Evolutionary conservation across 2,329 filamentous ascomycete species (phyloP).

Genomic region (Fusarium fracticaudum): DNA sequence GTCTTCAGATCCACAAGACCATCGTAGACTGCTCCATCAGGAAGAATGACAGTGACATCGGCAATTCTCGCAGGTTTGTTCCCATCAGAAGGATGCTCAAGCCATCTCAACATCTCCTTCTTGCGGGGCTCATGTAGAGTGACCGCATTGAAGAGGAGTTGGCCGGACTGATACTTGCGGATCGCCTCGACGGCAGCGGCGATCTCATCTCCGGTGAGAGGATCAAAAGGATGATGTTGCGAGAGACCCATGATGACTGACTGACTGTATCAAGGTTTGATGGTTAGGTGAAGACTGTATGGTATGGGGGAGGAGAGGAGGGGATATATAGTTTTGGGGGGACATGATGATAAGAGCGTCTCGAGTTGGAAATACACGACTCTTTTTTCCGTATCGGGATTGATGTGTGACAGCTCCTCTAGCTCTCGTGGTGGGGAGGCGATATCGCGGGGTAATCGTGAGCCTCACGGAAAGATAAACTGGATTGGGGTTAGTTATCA

Average conservation of each 20-base stretch:
- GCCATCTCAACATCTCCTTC: conserved; percentile 82
- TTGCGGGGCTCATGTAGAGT: conserved; percentile 88
- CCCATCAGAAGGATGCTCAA: conserved; percentile 69
- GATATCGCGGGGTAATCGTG: conserved; percentile 14
- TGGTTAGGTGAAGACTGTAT: not conserved
- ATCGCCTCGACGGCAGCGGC: conserved; percentile 73
- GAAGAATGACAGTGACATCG: conserved; percentile 84
- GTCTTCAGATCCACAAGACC: conserved; percentile 79
- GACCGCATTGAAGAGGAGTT: conserved; percentile 86
- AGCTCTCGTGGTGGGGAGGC: not conserved
- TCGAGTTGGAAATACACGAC: conserved; percentile 22
- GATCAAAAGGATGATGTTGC: conserved; percentile 42
- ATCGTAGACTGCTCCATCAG: conserved; percentile 83
- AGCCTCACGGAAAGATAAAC: conserved; percentile 37
- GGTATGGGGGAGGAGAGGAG: not conserved
- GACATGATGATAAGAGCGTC: not conserved
- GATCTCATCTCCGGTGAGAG: conserved; percentile 72
- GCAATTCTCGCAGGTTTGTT: conserved; percentile 76
- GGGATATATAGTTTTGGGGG: conserved; percentile 27
- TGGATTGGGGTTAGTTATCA: conserved; percentile 18
- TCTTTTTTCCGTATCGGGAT: conserved; percentile 35
- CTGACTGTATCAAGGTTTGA: not conserved
- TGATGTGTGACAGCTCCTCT: conserved; percentile 4
- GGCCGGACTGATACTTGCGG: conserved; percentile 69
- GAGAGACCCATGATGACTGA: conserved; percentile 15